Evolutionary conservation across 345 rosid genomes (phyloP).

Genomic region (Barbarea vulgaris): DNA sequence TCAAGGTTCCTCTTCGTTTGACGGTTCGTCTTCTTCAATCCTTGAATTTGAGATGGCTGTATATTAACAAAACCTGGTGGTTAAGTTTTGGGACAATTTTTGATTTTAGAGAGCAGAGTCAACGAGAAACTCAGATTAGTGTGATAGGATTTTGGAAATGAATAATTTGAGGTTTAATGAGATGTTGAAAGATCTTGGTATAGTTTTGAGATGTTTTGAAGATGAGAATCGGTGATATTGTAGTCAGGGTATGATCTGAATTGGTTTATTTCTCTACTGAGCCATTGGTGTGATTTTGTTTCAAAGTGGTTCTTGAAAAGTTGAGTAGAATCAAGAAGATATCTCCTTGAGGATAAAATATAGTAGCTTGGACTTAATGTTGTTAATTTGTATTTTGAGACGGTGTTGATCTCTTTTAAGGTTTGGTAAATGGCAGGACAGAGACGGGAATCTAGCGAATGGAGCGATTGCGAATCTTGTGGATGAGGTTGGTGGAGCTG

Average conservation of each 20-base stretch:
- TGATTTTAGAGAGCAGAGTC: background rate
- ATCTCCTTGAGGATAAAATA: background rate
- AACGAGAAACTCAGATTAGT: background rate
- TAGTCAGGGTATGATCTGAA: background rate
- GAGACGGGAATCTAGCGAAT: constrained; percentile 66
- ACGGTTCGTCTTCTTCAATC: constrained; percentile 47
- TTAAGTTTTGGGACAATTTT: background rate
- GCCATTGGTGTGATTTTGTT: background rate
- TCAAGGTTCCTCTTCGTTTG: constrained; percentile 89
- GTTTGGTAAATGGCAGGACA: constrained; percentile 55
- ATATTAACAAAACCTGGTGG: background rate
- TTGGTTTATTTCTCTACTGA: background rate
- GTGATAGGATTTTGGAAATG: background rate
- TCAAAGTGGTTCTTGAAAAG: background rate
- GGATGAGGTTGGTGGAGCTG: constrained; percentile 84
- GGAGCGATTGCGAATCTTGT: constrained; percentile 89
- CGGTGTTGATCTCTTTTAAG: background rate
- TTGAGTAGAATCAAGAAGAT: background rate
- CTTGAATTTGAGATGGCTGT: background rate
- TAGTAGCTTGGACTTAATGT: background rate
- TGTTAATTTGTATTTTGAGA: background rate
- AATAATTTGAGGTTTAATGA: constrained; percentile 1
- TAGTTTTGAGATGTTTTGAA: constrained; percentile 12
- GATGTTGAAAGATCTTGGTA: background rate
- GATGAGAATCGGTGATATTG: background rate